Conservation (phyloP, 306 rosid genomes). For the Trifolium dubium region DNA sequence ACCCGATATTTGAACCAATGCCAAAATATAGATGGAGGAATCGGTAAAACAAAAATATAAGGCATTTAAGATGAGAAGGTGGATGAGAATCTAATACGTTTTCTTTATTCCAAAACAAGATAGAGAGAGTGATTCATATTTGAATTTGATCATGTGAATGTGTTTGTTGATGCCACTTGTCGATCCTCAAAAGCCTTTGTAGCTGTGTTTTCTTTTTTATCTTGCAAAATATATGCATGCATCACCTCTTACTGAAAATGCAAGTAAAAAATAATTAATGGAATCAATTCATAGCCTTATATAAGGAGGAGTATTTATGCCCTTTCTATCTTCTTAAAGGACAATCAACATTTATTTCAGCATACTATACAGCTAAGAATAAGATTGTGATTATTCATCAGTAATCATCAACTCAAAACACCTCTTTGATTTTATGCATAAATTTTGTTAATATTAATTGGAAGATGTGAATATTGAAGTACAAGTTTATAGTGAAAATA, state of each 20-base stretch:
- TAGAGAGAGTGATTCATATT: background rate
- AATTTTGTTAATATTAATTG: no score
- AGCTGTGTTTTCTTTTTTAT: background rate
- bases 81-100: slow-evolving; percentile 45
- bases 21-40: slow-evolving; percentile 6
- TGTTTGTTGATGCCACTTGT: slow-evolving; percentile 32
- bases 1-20: background rate
- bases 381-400: slow-evolving; percentile 22
- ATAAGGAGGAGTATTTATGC: background rate
- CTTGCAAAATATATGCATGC: background rate
- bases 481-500: no score
- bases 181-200: slow-evolving; percentile 27
- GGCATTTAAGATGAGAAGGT: slow-evolving; percentile 26
- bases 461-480: no score
- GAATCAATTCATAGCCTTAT: background rate
- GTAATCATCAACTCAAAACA: no score
- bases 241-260: slow-evolving; percentile 11
- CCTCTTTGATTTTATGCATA: no score
- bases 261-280: background rate
- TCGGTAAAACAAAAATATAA: background rate
- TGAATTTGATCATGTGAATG: background rate
- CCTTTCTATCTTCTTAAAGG: slow-evolving; percentile 25
- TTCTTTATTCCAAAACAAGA: slow-evolving; percentile 18
- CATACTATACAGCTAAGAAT: background rate
- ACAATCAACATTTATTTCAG: slow-evolving; percentile 26